These are phyloP conservation scores for Lentinula sp. DNA, from an alignment of 768 basidiomycete species.

Conservation along the genomic window DNA sequence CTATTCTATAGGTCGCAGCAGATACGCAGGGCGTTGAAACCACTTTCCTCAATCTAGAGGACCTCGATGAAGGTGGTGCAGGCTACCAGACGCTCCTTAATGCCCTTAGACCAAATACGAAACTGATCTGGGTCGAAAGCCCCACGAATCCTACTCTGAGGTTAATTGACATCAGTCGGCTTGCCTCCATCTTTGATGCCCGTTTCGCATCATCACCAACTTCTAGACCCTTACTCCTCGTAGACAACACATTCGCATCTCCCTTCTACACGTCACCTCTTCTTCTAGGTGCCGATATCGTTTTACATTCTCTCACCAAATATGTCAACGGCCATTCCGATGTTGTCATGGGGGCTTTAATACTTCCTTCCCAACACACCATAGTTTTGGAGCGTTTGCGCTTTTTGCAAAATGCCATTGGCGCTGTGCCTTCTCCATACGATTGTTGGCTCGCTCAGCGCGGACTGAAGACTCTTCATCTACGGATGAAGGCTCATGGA, in stretches of 20 bases:
- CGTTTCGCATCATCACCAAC: conserved; percentile 35
- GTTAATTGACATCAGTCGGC: conserved; percentile 71
- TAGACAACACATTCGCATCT: conserved; percentile 94
- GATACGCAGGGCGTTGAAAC: conserved; percentile 63
- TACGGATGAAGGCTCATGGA: conserved; percentile 87
- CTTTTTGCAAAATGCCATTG: conserved; percentile 88
- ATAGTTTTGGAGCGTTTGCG: conserved; percentile 51
- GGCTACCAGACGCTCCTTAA: conserved; percentile 43
- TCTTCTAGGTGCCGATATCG: conserved; percentile 78
- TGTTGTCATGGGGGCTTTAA: conserved; percentile 82
- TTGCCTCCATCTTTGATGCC: conserved; percentile 58
- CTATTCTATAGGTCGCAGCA: conserved; percentile 64
- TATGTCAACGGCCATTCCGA: conserved; percentile 95
- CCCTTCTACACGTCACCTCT: conserved; percentile 90
- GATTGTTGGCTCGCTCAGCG: conserved; percentile 90
- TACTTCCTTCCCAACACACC: conserved; percentile 53
- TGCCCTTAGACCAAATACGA: conserved; percentile 69
- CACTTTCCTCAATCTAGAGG: conserved; percentile 80
- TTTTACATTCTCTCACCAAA: conserved; percentile 81
- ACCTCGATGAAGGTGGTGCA: conserved; percentile 38
- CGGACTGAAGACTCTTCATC: conserved; percentile 84
- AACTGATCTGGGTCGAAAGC: conserved; percentile 93
- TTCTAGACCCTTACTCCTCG: conserved; percentile 52
- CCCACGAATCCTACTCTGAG: conserved; percentile 95
- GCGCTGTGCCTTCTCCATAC: conserved; percentile 78